Evolutionary conservation across 2,329 filamentous ascomycete genomes (phyloP), one percentile per base, ranked within the genome.

Genomic region (Epichloe amarillans): DNA sequence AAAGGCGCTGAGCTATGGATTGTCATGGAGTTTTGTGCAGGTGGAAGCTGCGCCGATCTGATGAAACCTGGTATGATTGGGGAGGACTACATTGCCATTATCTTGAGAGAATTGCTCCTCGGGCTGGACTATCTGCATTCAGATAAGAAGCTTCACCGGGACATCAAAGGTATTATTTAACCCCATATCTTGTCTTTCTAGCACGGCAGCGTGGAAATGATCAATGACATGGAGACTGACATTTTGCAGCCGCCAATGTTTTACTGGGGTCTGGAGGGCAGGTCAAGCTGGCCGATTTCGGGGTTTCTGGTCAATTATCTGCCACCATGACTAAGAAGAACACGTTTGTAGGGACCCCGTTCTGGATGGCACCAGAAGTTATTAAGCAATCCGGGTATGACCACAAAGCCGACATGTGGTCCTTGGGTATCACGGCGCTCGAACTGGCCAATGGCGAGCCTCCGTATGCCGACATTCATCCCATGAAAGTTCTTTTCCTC

Each of bases 281-380:
- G 70, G 91, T 98, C 59, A 98, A 98, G 68, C 75, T 97, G 51
- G 91, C 91, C 14, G 91, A 98, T 66, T 98, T 98, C 70, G 91
- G 91, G 52, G 93, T 98, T 6, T 96, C 91, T 1, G 91, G 91
- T 30, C 93, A 97, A 69, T 77, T 97, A 21, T 94, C 91, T 10
- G 91, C 91, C 6, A 98, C 91, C 47, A 97, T 97, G 90, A 96
- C 91, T 55, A 97, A 97, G 76, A 97, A 97, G 72, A 97, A 97
- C 65, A 97, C 91, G 0, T 98, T 97, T 66, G 91, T 98, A 35
- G 93, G 93, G 36, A 97, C 91, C 0, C 91, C 93, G 1, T 98
- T 97, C 66, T 98, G 93, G 93, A 98, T 98, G 91, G 91, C 93
- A 3, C 91, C 91, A 11, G 91, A 98, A 69, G 91, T 97, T 50